Base-by-base conservation (phyloP, 352 stramenopile genomes). In the Phytophthora capsici region DNA sequence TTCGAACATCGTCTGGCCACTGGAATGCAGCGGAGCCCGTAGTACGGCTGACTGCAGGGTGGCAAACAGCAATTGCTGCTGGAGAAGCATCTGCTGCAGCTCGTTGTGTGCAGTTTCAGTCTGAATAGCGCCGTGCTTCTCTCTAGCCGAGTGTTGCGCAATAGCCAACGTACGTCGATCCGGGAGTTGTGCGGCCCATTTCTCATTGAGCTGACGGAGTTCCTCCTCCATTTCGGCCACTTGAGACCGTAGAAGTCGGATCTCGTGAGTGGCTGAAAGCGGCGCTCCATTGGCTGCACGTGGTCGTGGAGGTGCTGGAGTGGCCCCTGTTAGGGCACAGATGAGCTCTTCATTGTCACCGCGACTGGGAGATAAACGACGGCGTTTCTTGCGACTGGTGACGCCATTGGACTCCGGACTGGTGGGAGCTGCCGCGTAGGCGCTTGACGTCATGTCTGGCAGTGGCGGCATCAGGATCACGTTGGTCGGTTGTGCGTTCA, bases 31-130 rank as follows among this genome's bases (percentile, higher is more conserved):
- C 10, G 74, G 71, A 6, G 71, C 67, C n/a, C 28, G 51, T 1
- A 71, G 37, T 13, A 80, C 52, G 0, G 63, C 70, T 0, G 64
- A 30, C 44, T 82, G 74, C 16, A 82, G 50, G 0, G 71, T 75
- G 5, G 74, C 74, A 52, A 78, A 80, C 12, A 71, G 34, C 6
- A 80, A 45, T 40, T 82, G 74, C 44, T 82, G 74, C 45, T 80
- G 59, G 2, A 69, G 41, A 3, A 82, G 50, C 49, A 71, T 66
- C 25, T 80, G 47, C 36, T 75, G 48, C 19, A 82, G 45, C 52
- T 74, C 53, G 6, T 45, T 62, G 50, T 73, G 54, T 17, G 46
- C 63, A 5, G 10, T 7, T 17, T 82, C 70, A 2, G 44, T 60
- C 9, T 55, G 48, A 34, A 61, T 34, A 1, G 49, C 54, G 7